A percentile compares a stretch with the other conserved stretches of the same genome.
phyloP scores from a whole-genome alignment of 2,329 filamentous ascomycete genomes.

The Ophiostoma piceae region DNA sequence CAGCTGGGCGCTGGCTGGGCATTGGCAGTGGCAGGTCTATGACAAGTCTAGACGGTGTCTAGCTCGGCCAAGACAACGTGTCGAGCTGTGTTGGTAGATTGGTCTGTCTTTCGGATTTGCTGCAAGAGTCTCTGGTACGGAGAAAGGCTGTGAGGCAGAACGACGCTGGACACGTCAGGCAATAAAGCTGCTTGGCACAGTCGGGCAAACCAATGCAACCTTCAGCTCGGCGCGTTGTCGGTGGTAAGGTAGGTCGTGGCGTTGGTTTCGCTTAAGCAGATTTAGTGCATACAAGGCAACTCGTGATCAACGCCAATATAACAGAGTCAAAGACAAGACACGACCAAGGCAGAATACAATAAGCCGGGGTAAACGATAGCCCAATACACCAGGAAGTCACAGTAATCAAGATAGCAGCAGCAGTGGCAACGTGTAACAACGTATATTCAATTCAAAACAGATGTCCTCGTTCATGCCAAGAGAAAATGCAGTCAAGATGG shows the following conservation, averaged over 20 bases:
- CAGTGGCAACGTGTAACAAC: background rate
- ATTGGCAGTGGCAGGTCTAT: no score
- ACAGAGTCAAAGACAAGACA: no score
- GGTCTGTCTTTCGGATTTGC: no score
- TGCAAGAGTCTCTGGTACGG: no score
- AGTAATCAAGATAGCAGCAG: background rate
- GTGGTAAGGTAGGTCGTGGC: background rate
- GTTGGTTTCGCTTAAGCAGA: background rate
- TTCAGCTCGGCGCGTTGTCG: background rate
- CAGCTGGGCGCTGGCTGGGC: no score
- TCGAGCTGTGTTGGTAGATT: no score
- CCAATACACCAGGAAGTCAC: background rate
- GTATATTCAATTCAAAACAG: slow-evolving; percentile 3
- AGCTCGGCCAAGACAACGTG: background rate
- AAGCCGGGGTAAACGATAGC: background rate
- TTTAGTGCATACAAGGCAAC: background rate
- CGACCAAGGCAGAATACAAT: no score
- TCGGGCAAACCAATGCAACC: background rate
- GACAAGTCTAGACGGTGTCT: background rate
- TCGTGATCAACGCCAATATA: no score
- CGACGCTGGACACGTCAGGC: no score
- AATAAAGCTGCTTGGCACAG: background rate
- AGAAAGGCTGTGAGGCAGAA: no score
- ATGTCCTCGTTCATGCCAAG: background rate
- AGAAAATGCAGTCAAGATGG: background rate